Conservation (phyloP, 768 basidiomycete species). For the Russula brevipes region DNA sequence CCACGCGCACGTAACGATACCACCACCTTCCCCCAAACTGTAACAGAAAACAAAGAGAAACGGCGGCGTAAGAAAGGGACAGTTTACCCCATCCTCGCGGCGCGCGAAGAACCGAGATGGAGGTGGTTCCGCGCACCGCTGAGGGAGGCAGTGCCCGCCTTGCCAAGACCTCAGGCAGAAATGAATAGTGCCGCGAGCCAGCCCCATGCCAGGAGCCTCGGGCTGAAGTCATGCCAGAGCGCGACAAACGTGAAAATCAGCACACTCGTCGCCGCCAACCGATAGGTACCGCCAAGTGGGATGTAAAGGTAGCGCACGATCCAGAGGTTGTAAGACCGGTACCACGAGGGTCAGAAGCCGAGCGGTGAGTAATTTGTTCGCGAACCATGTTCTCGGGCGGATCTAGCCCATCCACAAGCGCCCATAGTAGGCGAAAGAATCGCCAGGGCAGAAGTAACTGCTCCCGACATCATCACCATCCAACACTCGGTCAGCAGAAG, state of each 20-base stretch:
- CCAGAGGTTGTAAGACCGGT: slow-evolving; percentile 95
- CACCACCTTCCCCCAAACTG: too few relatives aligned
- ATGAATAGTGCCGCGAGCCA: slow-evolving; percentile 94
- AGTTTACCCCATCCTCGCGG: background rate
- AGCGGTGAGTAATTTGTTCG: slow-evolving; percentile 90
- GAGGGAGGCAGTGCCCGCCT: slow-evolving; percentile 52
- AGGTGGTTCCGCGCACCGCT: slow-evolving; percentile 48
- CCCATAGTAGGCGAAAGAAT: slow-evolving; percentile 95
- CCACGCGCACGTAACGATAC: too few relatives aligned
- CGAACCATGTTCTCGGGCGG: slow-evolving; percentile 99
- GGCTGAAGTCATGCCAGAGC: slow-evolving; percentile 92
- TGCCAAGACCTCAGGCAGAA: slow-evolving; percentile 72
- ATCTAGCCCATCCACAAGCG: slow-evolving; percentile 80
- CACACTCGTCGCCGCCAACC: slow-evolving; percentile 55
- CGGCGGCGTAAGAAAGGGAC: background rate
- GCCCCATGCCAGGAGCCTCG: slow-evolving; percentile 88
- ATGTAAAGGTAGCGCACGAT: slow-evolving; percentile 88
- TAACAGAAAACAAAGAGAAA: slow-evolving; percentile 12
- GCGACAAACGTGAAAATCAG: slow-evolving; percentile 95
- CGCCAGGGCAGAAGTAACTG: slow-evolving; percentile 95
- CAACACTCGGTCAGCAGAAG: background rate
- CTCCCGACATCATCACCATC: background rate
- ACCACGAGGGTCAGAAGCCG: slow-evolving; percentile 97
- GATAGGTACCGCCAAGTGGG: slow-evolving; percentile 73
- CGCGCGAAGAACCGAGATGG: background rate